Evolutionary conservation across 2,329 filamentous ascomycete species (phyloP).

Genomic region (Colletotrichum sp.): DNA sequence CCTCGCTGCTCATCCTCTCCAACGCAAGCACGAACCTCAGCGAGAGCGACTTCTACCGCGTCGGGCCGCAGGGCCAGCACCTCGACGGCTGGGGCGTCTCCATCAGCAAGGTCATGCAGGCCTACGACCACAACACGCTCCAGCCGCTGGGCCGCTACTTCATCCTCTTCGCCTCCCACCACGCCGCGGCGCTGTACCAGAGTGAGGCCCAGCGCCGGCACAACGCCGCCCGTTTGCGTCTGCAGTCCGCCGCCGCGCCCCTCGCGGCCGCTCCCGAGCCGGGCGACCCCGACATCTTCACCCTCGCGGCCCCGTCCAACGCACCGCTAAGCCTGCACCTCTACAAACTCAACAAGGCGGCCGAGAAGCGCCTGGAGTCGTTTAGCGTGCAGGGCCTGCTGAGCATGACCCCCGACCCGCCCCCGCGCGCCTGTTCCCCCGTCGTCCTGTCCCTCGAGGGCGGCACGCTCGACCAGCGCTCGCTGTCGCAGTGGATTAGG

Average conservation of each 20-base stretch:
- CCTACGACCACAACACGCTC: constrained; percentile 67
- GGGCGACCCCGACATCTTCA: constrained; percentile 50
- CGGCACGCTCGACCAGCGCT: constrained; percentile 28
- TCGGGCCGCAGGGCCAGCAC: constrained; percentile 65
- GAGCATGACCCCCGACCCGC: constrained; percentile 18
- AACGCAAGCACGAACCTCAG: constrained; percentile 64
- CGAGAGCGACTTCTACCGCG: constrained; percentile 73
- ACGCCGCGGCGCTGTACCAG: constrained; percentile 67
- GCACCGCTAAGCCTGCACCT: constrained; percentile 23
- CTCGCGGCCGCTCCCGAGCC: constrained; percentile 46
- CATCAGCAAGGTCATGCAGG: constrained; percentile 69
- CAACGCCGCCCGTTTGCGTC: constrained; percentile 36
- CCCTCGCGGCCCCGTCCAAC: constrained; percentile 50
- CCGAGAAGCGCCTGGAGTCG: constrained; percentile 27
- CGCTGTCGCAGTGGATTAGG: constrained; percentile 41
- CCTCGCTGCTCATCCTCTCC: constrained; percentile 58
- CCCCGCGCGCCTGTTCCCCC: constrained; percentile 25
- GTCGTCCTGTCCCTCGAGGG: constrained; percentile 42
- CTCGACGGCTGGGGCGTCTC: constrained; percentile 72
- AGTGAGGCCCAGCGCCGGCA: constrained; percentile 50
- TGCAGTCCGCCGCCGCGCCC: constrained; percentile 36
- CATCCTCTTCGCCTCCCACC: constrained; percentile 67
- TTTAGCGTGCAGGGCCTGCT: constrained; percentile 19
- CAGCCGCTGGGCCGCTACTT: constrained; percentile 70
- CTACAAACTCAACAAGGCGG: constrained; percentile 24